Conservation (phyloP, 306 rosid species). For the Medicago arabica region DNA sequence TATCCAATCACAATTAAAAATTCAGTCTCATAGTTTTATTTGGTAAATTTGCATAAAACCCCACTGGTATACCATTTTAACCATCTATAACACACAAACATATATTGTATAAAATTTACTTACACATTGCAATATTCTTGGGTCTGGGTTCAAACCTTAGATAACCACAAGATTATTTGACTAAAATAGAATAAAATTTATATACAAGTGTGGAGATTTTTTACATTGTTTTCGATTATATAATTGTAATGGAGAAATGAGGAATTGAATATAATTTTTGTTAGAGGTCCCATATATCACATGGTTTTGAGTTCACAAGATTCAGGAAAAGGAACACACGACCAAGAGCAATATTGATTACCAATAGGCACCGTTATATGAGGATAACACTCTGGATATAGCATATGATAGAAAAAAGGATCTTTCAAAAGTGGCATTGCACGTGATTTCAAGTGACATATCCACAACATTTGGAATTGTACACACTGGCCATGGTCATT, state of each 20-base stretch:
- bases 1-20: slow-evolving; percentile 11
- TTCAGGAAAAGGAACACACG: slow-evolving; percentile 34
- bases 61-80: no score
- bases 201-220: no score
- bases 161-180: no score
- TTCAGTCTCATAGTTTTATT: neutral
- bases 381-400: slow-evolving; percentile 37
- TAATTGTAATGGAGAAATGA: neutral
- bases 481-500: slow-evolving; percentile 19
- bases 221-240: no score
- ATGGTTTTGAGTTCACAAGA: slow-evolving; percentile 50
- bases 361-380: slow-evolving; percentile 35
- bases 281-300: slow-evolving; percentile 50
- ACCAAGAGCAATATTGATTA: slow-evolving; percentile 22
- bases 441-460: slow-evolving; percentile 45
- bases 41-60: neutral
- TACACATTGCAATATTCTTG: no score
- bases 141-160: no score
- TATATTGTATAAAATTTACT: no score
- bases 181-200: no score
- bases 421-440: slow-evolving; percentile 12
- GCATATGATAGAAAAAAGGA: slow-evolving; percentile 4
- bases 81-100: no score
- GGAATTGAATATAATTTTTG: neutral
- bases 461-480: slow-evolving; percentile 54